Conservation (phyloP, 208 protist species). For the Leishmania mexicana region DNA sequence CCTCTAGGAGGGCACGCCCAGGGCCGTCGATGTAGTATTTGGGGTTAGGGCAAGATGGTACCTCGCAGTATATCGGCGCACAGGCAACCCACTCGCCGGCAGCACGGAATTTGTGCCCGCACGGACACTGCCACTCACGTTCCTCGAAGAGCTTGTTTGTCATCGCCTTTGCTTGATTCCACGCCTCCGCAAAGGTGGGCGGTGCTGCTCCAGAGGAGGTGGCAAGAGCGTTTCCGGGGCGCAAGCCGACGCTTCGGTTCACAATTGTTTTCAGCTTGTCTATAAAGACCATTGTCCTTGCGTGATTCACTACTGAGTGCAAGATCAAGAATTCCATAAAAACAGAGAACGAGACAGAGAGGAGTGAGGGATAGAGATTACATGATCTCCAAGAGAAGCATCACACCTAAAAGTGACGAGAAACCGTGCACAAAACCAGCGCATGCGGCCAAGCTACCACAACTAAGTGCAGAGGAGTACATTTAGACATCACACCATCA, state of each 20-base stretch:
- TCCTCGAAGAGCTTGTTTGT: conserved; percentile 77
- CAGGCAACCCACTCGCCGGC: conserved; percentile 85
- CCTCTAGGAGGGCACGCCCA: conserved; percentile 78
- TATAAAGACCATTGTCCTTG: conserved; percentile 46
- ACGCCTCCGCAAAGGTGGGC: conserved; percentile 56
- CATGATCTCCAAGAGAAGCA: neutral
- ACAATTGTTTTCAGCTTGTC: conserved; percentile 88
- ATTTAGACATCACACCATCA: neutral
- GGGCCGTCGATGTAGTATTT: conserved; percentile 91
- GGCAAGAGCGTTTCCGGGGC: conserved; percentile 52
- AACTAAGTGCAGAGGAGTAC: neutral
- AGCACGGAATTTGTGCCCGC: conserved; percentile 88
- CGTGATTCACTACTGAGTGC: neutral
- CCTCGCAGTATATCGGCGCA: conserved; percentile 87
- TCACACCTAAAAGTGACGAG: neutral
- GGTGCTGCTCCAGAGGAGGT: conserved; percentile 35
- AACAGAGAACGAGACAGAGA: neutral
- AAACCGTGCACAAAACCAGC: neutral
- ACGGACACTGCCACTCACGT: conserved; percentile 90
- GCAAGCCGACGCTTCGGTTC: conserved; percentile 42
- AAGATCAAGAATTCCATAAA: neutral
- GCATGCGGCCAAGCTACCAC: neutral
- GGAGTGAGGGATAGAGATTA: neutral
- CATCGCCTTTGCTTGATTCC: conserved; percentile 63
- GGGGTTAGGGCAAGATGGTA: conserved; percentile 88